These are phyloP conservation scores for Monosporascus sp. DNA, from an alignment of 2,329 filamentous ascomycete species.

Conservation along the genomic window DNA sequence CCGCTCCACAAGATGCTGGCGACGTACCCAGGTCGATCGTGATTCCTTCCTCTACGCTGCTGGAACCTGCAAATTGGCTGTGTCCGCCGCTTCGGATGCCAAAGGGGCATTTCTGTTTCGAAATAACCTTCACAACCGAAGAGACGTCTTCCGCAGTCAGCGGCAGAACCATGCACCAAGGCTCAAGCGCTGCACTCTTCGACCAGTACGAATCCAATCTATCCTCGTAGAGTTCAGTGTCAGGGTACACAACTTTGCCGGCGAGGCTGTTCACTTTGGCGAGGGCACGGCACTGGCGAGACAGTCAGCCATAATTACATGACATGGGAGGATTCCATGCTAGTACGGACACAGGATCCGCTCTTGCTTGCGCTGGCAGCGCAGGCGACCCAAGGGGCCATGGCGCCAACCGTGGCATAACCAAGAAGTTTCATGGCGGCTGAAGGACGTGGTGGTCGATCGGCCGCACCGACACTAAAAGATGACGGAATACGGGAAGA, in stretches of 20 bases:
- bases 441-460: background rate
- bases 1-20: background rate
- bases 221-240: background rate
- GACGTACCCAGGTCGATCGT: constrained; percentile 18
- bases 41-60: constrained; percentile 19
- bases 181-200: constrained; percentile 27
- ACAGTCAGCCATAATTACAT: background rate
- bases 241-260: background rate
- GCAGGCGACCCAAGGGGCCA: background rate
- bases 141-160: constrained; percentile 31
- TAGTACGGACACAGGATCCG: background rate
- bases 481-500: background rate
- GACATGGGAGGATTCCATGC: too few species aligned
- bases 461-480: background rate
- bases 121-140: constrained; percentile 27
- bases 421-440: background rate
- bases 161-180: constrained; percentile 32
- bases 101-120: constrained; percentile 14
- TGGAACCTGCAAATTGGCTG: constrained; percentile 17
- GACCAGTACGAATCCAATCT: constrained; percentile 32
- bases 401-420: background rate
- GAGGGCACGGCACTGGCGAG: background rate
- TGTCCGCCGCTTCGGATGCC: constrained; percentile 22
- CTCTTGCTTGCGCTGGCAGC: background rate
- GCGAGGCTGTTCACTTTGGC: background rate